phyloP scores from a whole-genome alignment of 2,329 filamentous ascomycete species.

The Stemphylium lycopersici region DNA sequence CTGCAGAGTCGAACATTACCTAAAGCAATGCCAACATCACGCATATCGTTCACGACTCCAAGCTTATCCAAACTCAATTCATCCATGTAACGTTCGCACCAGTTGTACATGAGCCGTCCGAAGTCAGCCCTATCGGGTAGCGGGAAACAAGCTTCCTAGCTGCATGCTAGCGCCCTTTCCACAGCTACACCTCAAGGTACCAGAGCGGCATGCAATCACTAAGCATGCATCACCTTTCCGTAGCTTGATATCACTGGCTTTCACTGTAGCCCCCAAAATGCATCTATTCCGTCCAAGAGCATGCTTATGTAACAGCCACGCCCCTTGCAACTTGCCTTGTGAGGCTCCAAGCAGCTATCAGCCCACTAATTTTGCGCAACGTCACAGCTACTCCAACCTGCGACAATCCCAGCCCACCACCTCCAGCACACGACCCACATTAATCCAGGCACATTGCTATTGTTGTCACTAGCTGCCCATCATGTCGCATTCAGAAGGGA shows the following conservation, averaged over 20 bases:
- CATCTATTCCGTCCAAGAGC: neutral
- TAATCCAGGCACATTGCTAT: slow-evolving; percentile 19
- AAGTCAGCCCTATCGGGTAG: slow-evolving; percentile 25
- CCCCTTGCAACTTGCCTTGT: slow-evolving; percentile 1
- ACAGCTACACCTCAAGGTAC: slow-evolving; percentile 16
- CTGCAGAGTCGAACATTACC: neutral
- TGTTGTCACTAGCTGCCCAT: slow-evolving; percentile 12
- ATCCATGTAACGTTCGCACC: neutral
- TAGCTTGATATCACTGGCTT: neutral
- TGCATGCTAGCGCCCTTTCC: slow-evolving; percentile 25
- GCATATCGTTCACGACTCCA: neutral
- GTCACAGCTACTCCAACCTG: slow-evolving; percentile 31
- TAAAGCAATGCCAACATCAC: neutral
- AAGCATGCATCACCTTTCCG: slow-evolving; percentile 13
- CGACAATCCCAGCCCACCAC: slow-evolving; percentile 22
- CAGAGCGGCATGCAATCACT: slow-evolving; percentile 17
- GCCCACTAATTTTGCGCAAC: slow-evolving; percentile 35
- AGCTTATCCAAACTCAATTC: neutral
- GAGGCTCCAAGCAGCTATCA: slow-evolving; percentile 25
- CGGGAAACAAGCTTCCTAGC: slow-evolving; percentile 40
- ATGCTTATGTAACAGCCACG: slow-evolving; percentile 14
- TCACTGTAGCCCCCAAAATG: slow-evolving; percentile 3
- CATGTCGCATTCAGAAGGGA: slow-evolving; percentile 39
- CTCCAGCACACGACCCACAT: slow-evolving; percentile 34
- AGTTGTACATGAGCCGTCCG: neutral